Percentiles rank a stretch among this genome's conserved stretches.
These are phyloP conservation scores for Xylariales sp. DNA, from an alignment of 2,329 filamentous ascomycete genomes.

Conservation along the genomic window DNA sequence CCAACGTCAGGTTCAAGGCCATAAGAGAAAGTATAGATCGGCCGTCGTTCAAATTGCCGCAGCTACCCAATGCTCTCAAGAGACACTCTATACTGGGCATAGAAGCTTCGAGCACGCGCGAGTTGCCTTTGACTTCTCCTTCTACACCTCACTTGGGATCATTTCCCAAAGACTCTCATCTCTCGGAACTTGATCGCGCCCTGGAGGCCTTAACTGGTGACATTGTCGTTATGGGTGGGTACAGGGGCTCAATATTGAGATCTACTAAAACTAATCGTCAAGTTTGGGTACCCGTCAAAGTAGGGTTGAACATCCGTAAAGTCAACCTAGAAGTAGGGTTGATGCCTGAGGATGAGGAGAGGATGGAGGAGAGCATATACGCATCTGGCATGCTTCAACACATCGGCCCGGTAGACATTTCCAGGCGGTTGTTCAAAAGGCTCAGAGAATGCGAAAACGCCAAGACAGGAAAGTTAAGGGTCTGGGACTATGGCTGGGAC, in stretches of 20 bases:
- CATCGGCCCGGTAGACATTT: slow-evolving; percentile 88
- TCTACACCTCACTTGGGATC: slow-evolving; percentile 11
- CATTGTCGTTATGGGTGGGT: slow-evolving; percentile 83
- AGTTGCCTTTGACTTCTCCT: slow-evolving; percentile 13
- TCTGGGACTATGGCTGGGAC: slow-evolving; percentile 93
- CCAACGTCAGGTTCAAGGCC: slow-evolving; percentile 85
- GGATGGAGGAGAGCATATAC: slow-evolving; percentile 78
- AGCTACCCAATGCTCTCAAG: slow-evolving; percentile 48
- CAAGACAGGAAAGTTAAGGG: slow-evolving; percentile 63
- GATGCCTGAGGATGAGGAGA: slow-evolving; percentile 75
- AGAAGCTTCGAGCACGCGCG: slow-evolving; percentile 15
- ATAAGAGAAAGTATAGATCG: slow-evolving; percentile 82
- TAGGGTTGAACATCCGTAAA: slow-evolving; percentile 85
- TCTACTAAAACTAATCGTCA: slow-evolving; percentile 82
- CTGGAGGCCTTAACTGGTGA: slow-evolving; percentile 74
- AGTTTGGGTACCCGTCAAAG: slow-evolving; percentile 90
- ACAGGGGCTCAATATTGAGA: slow-evolving; percentile 83
- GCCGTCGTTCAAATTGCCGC: slow-evolving; percentile 70
- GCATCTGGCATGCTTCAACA: slow-evolving; percentile 86
- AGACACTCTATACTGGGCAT: slow-evolving; percentile 16
- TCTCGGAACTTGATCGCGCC: slow-evolving; percentile 43
- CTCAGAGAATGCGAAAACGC: slow-evolving; percentile 71
- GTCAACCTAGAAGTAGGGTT: slow-evolving; percentile 87
- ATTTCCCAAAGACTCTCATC: slow-evolving; percentile 18
- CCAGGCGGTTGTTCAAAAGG: slow-evolving; percentile 74